Conservation (phyloP, 75 land plant species). For the Adiantum capillusveneris region DNA sequence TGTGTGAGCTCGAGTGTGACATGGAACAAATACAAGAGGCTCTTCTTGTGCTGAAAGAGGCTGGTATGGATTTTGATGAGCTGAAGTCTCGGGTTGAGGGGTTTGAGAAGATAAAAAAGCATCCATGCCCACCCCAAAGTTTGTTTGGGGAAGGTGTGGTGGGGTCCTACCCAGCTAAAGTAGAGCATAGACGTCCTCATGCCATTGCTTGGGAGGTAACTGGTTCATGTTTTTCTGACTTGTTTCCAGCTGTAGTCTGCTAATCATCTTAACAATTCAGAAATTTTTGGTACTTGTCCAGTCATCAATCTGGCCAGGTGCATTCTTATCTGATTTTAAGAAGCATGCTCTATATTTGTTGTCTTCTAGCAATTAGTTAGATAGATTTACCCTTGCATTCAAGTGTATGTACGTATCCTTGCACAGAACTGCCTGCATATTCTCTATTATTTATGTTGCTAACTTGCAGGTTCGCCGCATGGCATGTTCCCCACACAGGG, state of each 20-base stretch:
- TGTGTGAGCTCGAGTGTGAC: slow-evolving; percentile 93
- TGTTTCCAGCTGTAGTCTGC: neutral
- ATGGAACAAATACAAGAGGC: slow-evolving; percentile 89
- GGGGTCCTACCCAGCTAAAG: slow-evolving; percentile 27
- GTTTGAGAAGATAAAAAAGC: slow-evolving; percentile 54
- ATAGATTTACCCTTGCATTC: no score
- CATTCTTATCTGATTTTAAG: no score
- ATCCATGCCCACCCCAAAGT: slow-evolving; percentile 18
- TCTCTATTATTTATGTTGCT: neutral
- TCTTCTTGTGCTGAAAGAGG: slow-evolving; percentile 82
- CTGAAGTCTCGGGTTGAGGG: slow-evolving; percentile 64
- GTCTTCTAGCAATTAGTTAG: neutral
- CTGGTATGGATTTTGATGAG: slow-evolving; percentile 74
- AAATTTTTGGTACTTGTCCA: no score
- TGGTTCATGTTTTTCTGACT: neutral
- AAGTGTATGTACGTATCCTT: no score
- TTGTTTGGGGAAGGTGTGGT: slow-evolving; percentile 24
- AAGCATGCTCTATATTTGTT: no score
- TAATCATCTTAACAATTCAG: no score
- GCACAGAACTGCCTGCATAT: no score
- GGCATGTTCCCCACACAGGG: slow-evolving; percentile 74
- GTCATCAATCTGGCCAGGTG: no score
- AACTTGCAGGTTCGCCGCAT: slow-evolving; percentile 72
- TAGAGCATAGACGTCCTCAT: slow-evolving; percentile 76
- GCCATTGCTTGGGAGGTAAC: slow-evolving; percentile 95